Percentiles rank a stretch among this genome's conserved stretches.
Evolutionary conservation across 768 basidiomycete species (phyloP).

Genomic region (Collybiopsis luxurians): DNA sequence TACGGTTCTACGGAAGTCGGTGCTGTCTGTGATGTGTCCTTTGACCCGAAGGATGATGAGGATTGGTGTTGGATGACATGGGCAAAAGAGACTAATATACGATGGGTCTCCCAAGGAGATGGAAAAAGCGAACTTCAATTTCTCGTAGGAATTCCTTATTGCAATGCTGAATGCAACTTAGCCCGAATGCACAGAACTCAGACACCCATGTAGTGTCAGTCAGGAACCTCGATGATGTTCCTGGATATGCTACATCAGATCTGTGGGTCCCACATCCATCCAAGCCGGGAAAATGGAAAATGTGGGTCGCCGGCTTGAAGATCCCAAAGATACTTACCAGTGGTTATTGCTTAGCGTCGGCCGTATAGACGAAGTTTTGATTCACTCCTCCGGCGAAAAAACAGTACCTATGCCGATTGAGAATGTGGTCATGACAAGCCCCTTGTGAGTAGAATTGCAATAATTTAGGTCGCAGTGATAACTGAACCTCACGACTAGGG

Average conservation of each 20-base stretch:
- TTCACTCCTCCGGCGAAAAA: slow-evolving; percentile 27
- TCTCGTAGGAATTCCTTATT: not conserved
- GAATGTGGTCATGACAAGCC: slow-evolving; percentile 15
- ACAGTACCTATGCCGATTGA: slow-evolving; percentile 28
- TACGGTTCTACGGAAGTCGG: not conserved
- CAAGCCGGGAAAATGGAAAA: slow-evolving; percentile 30
- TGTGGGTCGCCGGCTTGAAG: not conserved
- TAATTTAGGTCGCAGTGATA: not conserved
- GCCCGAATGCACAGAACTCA: slow-evolving; percentile 6
- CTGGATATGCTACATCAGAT: slow-evolving; percentile 42
- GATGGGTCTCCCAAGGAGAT: slow-evolving; percentile 10
- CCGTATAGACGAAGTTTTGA: slow-evolving; percentile 28
- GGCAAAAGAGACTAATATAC: not conserved
- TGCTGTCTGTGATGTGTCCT: slow-evolving; percentile 11
- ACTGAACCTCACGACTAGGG: slow-evolving; percentile 7
- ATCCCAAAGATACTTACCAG: slow-evolving; percentile 10
- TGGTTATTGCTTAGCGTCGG: slow-evolving; percentile 29
- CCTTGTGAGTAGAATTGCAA: slow-evolving; percentile 16
- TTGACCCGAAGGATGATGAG: not conserved
- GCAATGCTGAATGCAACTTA: not conserved
- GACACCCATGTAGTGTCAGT: slow-evolving; percentile 19
- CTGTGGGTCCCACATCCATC: slow-evolving; percentile 42
- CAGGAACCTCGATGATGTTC: slow-evolving; percentile 27
- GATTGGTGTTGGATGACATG: slow-evolving; percentile 15
- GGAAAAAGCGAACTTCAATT: slow-evolving; percentile 7